A percentile compares a stretch with the other conserved stretches of the same genome.
Conservation (phyloP, 345 rosid species). For the Aethionema arabicum region DNA sequence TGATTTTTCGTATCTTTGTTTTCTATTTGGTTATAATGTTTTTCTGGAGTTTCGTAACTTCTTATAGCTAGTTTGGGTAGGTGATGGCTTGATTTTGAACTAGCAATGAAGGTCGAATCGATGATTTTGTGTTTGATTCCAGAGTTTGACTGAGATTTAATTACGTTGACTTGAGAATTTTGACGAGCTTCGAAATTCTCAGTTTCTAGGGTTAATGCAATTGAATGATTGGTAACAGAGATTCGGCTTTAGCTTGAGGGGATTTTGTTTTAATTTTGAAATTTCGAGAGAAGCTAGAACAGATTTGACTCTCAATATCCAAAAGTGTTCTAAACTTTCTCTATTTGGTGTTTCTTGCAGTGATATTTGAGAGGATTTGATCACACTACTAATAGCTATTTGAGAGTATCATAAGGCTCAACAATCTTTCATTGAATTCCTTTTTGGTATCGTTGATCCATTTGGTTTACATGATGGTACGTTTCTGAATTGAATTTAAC, state of each 20-base stretch:
- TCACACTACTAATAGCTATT: not conserved
- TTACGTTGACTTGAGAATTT: constrained; percentile 19
- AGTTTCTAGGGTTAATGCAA: not conserved
- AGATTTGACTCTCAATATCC: not conserved
- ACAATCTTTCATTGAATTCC: not conserved
- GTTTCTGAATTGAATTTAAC: constrained; percentile 1
- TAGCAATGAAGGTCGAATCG: not conserved
- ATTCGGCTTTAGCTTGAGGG: not conserved
- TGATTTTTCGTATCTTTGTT: not conserved
- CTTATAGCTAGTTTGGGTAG: not conserved
- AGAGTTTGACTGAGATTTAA: constrained; percentile 1
- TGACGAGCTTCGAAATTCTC: not conserved
- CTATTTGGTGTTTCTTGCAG: constrained; percentile 1
- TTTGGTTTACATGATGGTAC: constrained; percentile 18
- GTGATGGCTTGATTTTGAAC: not conserved
- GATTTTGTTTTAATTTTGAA: not conserved
- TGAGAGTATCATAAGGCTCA: not conserved
- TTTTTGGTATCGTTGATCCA: not conserved
- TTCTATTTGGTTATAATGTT: not conserved
- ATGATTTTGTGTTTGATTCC: constrained; percentile 1
- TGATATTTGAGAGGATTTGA: constrained; percentile 2
- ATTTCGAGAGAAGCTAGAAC: not conserved
- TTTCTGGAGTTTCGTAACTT: not conserved
- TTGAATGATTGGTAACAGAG: not conserved
- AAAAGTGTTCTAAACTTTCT: not conserved